Conservation (phyloP, 495 filamentous ascomycete genomes). For the Recurvomyces mirabilis region DNA sequence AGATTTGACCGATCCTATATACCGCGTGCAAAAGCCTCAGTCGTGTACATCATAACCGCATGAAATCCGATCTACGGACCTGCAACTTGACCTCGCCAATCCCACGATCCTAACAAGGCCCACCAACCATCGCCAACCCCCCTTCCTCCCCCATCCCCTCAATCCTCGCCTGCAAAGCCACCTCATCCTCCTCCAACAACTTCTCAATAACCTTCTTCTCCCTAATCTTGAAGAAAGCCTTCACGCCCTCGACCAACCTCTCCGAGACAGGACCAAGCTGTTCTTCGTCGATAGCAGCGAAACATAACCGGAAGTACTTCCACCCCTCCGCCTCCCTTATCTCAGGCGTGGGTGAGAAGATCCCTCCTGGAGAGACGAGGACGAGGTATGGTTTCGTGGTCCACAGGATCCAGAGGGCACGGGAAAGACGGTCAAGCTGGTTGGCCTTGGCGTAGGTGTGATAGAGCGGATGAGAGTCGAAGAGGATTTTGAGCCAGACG, state of each 20-base stretch:
- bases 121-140: constrained; percentile 11
- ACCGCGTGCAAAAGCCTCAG: no score
- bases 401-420: constrained; percentile 61
- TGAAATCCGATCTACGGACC: no score
- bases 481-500: constrained; percentile 61
- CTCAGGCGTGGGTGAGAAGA: constrained; percentile 56
- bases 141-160: constrained; percentile 11
- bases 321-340: constrained; percentile 45
- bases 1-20: no score
- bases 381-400: constrained; percentile 56
- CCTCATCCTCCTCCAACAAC: constrained; percentile 31
- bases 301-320: constrained; percentile 67
- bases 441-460: constrained; percentile 31
- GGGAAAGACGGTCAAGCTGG: constrained; percentile 35
- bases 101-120: constrained; percentile 16
- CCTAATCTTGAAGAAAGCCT: constrained; percentile 65
- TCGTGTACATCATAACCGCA: no score
- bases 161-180: constrained; percentile 11
- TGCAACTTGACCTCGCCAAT: no score
- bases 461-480: constrained; percentile 58
- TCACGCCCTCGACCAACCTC: constrained; percentile 55
- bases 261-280: constrained; percentile 47
- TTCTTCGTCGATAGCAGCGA: constrained; percentile 66
- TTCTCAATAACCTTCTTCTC: constrained; percentile 52
- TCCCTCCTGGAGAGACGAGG: constrained; percentile 52